Evolutionary conservation across 306 rosid species (phyloP).

Genomic region (Luffa acutangula): DNA sequence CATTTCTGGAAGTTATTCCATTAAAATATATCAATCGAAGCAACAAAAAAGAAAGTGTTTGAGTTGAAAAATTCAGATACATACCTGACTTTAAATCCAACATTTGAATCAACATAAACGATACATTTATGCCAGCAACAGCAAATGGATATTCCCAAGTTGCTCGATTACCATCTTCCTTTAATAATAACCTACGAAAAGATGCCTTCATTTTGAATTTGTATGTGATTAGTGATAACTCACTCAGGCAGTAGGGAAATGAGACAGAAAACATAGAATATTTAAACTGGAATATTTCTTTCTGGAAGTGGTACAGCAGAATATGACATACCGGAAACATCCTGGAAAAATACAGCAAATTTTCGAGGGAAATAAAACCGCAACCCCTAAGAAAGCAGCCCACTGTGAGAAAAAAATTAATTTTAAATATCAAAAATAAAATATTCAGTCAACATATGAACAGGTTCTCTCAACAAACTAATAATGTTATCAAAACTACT

Average conservation of each 20-base stretch:
- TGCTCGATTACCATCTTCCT: constrained; percentile 75
- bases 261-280: constrained; percentile 1
- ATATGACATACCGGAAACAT: constrained; percentile 63
- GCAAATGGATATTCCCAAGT: constrained; percentile 98
- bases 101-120: constrained; percentile 87
- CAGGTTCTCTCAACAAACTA: background rate
- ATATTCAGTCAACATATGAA: background rate
- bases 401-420: constrained; percentile 29
- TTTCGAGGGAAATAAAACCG: constrained; percentile 83
- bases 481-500: background rate
- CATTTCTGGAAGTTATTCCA: background rate
- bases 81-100: constrained; percentile 71
- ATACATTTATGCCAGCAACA: constrained; percentile 84
- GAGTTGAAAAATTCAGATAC: constrained; percentile 1
- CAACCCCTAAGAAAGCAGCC: constrained; percentile 74
- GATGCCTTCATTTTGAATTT: constrained; percentile 85
- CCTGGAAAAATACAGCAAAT: constrained; percentile 69
- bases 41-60: background rate
- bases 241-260: constrained; percentile 19
- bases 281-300: background rate
- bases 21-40: background rate
- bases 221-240: constrained; percentile 47
- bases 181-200: constrained; percentile 73
- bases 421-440: constrained; percentile 15
- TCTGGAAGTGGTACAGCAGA: constrained; percentile 5